Percentiles rank a stretch among this genome's conserved stretches.
phyloP scores from a whole-genome alignment of 257 asterid species.

The Solanum medicagineum region DNA sequence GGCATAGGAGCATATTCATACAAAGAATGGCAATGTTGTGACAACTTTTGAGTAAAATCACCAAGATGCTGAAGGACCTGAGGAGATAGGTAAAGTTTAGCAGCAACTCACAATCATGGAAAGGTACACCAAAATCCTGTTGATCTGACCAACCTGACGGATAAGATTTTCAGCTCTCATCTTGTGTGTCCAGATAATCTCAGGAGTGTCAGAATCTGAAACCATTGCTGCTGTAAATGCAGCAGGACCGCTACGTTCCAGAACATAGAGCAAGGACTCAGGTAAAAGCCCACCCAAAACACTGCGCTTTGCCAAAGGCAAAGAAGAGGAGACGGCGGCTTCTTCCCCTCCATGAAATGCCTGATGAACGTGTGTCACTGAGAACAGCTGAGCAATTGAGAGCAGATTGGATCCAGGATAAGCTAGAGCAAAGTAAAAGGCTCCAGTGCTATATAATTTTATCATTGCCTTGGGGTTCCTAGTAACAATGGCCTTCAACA shows the following conservation, averaged over 20 bases:
- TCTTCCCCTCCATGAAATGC: conserved; percentile 99
- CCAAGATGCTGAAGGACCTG: conserved; percentile 99
- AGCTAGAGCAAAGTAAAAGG: conserved; percentile 88
- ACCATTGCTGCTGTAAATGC: conserved; percentile 98
- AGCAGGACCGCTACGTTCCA: conserved; percentile 93
- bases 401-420: conserved; percentile 99
- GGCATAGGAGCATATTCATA: conserved; percentile 99
- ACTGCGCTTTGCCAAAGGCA: conserved; percentile 95
- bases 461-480: conserved; percentile 99
- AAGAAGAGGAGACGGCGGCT: conserved; percentile 91
- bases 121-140: not conserved
- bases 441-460: conserved; percentile 87
- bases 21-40: conserved; percentile 89
- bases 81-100: conserved; percentile 6
- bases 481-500: conserved; percentile 85
- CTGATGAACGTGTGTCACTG: conserved; percentile 88
- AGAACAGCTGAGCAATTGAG: conserved; percentile 84
- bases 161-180: conserved; percentile 96
- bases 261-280: conserved; percentile 91
- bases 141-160: conserved; percentile 52
- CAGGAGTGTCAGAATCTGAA: conserved; percentile 99
- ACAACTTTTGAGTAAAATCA: conserved; percentile 86
- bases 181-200: conserved; percentile 98
- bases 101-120: not conserved
- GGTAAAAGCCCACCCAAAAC: conserved; percentile 98